Base-by-base conservation (phyloP, 1,139 yeast species). In the Yamadazyma siamensis region DNA sequence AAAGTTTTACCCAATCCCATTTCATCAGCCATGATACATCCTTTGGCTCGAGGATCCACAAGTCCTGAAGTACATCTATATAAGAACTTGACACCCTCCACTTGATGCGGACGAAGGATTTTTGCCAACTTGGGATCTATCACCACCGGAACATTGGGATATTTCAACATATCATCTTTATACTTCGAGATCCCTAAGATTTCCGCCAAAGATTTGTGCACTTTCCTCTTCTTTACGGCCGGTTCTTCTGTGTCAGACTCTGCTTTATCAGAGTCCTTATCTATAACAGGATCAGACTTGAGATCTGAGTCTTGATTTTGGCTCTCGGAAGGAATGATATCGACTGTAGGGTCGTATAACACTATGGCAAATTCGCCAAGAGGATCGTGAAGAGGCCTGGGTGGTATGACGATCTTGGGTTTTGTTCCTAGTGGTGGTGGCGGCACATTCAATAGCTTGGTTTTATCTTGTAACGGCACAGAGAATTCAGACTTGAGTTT, bases 1-100 rank as follows among this genome's bases (percentile, higher is more conserved):
- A 91, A 66, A 0, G 99, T 91, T 53, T 91, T 91, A 15, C 98
- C 98, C 26, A 91, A 68, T 3, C 98, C 98, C 98, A 91, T 91
- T 60, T 88, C 99, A 62, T 91, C 99, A 0, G 99, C 99, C 98
- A 91, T 91, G 33, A 91, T 94, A 53, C 98, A 91, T 1, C 99
- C 99, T 51, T 82, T 79, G 0, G 97, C 97, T 25, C 80, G 70
- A 2, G 88, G 77, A 49, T 88, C 95, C 16, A 87, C 72, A 26
- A 89, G 60, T 0, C 99, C 98, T 0, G 96, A 75, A 1, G 95
- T 87, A 56, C 97, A 89, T 36, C 91, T 64, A 51, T 88, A 91
- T 36, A 91, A 61, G 52, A 91, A 91, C 54, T 85, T 76, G 20
- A 91, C 96, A 41, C 99, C 99, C 35, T 91, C 95, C 3, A 91